Evolutionary conservation across 805 yeast genomes (phyloP), one percentile per base, ranked within the genome.

Genomic region (Kodamaea hsintzibuensis): DNA sequence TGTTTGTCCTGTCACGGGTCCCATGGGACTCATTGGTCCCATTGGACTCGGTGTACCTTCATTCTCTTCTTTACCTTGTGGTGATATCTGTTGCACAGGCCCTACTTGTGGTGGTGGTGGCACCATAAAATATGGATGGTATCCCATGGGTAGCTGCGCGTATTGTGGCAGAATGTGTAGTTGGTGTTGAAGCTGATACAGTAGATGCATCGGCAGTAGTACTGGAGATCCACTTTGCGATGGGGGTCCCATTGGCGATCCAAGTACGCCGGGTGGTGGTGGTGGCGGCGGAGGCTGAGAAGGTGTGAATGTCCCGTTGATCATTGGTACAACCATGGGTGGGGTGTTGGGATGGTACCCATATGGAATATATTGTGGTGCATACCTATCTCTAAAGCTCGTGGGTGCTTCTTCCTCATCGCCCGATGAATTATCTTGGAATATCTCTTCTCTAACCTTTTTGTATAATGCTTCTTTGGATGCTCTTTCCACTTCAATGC

Each of bases 391-490:
- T 30, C 35, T 30, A 12, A 30, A 30, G 35, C 35, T 12, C 35
- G 35, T 30, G 35, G 35, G 35, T 8, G 35, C 14, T 38, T 38
- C 42, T 38, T 16, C 18, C 42, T 38, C 42, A 38, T 38, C 18
- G 18, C 18, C 42, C 42, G 42, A n/a, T 9, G 42, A 14, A 38
- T 38, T 57, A n/a, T 54, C 53, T 13, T 57, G 51, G 55, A 76
- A 75, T 18, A 76, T 77, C 45, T 75, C 62, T 25, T 77, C 70
- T 54, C 80, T 60, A 9, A 76, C 70, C 49, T 65, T 65, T 55
- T 70, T 72, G 58, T 81, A 81, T 37, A 69, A 60, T 42, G 71
- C 75, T 58, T 79, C 82, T 55, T 75, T 75, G 2, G 75, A 65
- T 7, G 76, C 68, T 35, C 76, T 62, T 42, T 71, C 74, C 5